These are phyloP conservation scores for Penicillium soppii DNA, from an alignment of 495 filamentous ascomycete genomes.

Conservation along the genomic window DNA sequence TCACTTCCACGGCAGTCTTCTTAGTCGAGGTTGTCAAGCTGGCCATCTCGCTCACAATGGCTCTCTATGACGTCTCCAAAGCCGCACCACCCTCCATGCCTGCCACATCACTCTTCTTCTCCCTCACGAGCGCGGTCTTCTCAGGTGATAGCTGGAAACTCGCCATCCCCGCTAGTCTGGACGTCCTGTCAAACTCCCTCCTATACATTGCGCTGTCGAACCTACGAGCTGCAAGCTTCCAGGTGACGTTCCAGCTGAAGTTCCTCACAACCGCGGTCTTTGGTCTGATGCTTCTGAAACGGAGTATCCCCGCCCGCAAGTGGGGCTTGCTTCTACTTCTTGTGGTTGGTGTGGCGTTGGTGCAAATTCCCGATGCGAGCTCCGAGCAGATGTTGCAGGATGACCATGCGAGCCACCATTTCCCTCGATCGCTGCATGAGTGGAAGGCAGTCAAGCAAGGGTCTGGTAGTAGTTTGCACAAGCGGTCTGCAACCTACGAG, in stretches of 20 bases:
- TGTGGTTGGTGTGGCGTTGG: constrained; percentile 79
- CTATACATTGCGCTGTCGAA: constrained; percentile 93
- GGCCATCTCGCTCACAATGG: constrained; percentile 77
- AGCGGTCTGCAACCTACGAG: constrained; percentile 92
- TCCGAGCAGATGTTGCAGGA: constrained; percentile 53
- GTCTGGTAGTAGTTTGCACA: constrained; percentile 41
- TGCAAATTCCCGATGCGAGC: constrained; percentile 68
- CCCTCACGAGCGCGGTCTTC: constrained; percentile 79
- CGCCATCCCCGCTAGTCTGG: constrained; percentile 83
- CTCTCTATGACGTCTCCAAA: constrained; percentile 80
- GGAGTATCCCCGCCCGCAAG: constrained; percentile 64
- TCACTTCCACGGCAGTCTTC: constrained; percentile 91
- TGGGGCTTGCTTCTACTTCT: constrained; percentile 83
- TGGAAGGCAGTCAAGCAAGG: constrained; percentile 46
- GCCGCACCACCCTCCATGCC: constrained; percentile 73
- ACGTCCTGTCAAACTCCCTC: constrained; percentile 86
- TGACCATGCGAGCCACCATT: constrained; percentile 53
- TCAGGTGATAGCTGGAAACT: constrained; percentile 96
- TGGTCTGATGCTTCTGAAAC: constrained; percentile 71
- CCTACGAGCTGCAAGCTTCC: constrained; percentile 86
- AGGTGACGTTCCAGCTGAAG: constrained; percentile 90
- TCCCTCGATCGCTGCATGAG: constrained; percentile 68
- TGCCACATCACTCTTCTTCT: constrained; percentile 72
- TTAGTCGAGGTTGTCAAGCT: constrained; percentile 93
- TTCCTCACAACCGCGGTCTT: constrained; percentile 91